phyloP scores from a whole-genome alignment of 768 basidiomycete species.

The Phanerochaete carnosa region DNA sequence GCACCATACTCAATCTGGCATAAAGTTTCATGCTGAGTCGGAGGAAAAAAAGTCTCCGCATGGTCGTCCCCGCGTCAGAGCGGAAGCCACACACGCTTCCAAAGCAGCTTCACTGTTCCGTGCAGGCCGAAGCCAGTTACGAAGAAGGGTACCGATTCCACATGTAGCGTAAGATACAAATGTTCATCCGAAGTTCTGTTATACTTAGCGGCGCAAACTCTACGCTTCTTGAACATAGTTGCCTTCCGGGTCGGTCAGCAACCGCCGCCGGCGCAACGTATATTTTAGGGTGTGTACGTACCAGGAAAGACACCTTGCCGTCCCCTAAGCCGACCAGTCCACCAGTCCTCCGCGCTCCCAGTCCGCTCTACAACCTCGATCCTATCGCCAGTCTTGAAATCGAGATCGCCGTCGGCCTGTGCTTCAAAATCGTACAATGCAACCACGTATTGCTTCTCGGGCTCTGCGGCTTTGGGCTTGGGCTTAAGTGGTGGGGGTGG shows the following conservation, averaged over 20 bases:
- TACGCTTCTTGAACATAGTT: conserved; percentile 66
- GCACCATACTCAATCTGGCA: no score
- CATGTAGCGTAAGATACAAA: not conserved
- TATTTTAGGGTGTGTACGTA: conserved; percentile 25
- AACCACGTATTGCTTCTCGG: conserved; percentile 64
- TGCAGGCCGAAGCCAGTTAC: no score
- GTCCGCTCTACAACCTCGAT: conserved; percentile 89
- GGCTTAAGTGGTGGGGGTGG: conserved; percentile 92
- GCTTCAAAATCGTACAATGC: conserved; percentile 95
- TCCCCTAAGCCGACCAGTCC: conserved; percentile 88
- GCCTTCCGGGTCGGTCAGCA: conserved; percentile 32
- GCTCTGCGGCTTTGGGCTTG: conserved; percentile 70
- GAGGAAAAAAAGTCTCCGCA: no score
- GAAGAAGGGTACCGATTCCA: not conserved
- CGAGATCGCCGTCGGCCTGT: conserved; percentile 92
- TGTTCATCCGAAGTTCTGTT: not conserved
- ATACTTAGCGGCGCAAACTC: not conserved
- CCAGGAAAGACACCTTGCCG: conserved; percentile 89
- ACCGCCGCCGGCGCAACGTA: not conserved
- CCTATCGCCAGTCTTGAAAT: conserved; percentile 83
- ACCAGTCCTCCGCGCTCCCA: conserved; percentile 90
- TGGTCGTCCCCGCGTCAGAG: not conserved
- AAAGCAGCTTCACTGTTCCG: not conserved
- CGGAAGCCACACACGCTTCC: not conserved
- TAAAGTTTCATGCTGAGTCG: no score